Conservation (phyloP, 305 asterid species). For the Fraxinus greggii region DNA sequence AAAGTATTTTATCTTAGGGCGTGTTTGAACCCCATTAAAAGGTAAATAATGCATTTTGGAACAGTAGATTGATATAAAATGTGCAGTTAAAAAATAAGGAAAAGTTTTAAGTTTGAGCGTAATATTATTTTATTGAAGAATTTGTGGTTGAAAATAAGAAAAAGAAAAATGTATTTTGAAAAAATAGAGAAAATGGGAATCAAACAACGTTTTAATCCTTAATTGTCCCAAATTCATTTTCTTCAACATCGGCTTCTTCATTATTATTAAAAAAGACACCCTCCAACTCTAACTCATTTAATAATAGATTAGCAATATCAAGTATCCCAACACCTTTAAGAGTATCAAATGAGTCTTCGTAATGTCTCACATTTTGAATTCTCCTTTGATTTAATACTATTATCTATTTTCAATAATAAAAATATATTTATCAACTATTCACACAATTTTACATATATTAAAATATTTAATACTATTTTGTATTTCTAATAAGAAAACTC, state of each 20-base stretch:
- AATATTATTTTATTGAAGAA: neutral
- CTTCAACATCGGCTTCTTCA: neutral
- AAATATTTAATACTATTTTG: neutral
- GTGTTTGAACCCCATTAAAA: neutral
- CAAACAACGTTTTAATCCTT: neutral
- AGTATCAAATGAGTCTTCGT: neutral
- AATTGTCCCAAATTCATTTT: neutral
- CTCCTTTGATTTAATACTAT: neutral
- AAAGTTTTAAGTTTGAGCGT: neutral
- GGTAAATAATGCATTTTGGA: neutral
- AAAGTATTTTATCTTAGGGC: neutral
- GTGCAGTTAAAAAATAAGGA: too few species aligned
- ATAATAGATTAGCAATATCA: neutral
- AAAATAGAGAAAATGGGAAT: neutral
- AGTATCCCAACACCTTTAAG: neutral
- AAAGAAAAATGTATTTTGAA: too few species aligned
- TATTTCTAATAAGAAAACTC: neutral
- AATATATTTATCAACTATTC: neutral
- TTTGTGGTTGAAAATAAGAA: neutral
- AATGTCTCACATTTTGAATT: neutral
- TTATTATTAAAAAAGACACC: neutral
- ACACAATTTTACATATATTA: neutral
- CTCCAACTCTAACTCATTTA: neutral
- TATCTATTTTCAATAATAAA: neutral
- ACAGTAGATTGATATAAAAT: neutral